Conservation (phyloP, 345 rosid genomes). For the Salix viminalis region DNA sequence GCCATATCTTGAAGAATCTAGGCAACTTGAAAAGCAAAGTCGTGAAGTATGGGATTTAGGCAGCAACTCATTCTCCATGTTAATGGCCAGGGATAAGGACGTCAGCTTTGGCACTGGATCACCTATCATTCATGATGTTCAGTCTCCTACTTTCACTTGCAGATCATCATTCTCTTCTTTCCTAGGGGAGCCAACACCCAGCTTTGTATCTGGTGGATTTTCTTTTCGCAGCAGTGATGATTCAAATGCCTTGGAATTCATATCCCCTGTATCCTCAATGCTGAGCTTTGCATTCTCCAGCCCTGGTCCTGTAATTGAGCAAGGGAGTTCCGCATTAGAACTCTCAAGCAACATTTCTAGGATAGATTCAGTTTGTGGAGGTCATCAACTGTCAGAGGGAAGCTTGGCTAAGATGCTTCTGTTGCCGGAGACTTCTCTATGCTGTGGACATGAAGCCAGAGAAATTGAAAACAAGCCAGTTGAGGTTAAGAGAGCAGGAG, state of each 20-base stretch:
- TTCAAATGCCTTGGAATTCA: slow-evolving; percentile 32
- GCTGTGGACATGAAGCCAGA: slow-evolving; percentile 22
- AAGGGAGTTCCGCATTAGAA: slow-evolving; percentile 16
- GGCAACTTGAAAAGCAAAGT: slow-evolving; percentile 15
- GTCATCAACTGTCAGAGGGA: slow-evolving; percentile 33
- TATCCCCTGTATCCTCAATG: slow-evolving; percentile 44
- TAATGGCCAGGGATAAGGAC: slow-evolving; percentile 46
- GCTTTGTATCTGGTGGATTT: slow-evolving; percentile 35
- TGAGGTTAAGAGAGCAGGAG: slow-evolving; percentile 36
- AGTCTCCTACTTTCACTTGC: slow-evolving; percentile 40
- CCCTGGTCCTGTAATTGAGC: slow-evolving; percentile 28
- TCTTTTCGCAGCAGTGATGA: slow-evolving; percentile 32
- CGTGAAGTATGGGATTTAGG: slow-evolving; percentile 32
- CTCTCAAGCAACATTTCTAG: slow-evolving; percentile 10
- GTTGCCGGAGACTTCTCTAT: slow-evolving; percentile 24
- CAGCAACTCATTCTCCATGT: slow-evolving; percentile 31
- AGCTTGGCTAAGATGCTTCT: slow-evolving; percentile 24
- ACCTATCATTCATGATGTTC: slow-evolving; percentile 27
- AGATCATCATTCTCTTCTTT: slow-evolving; percentile 49
- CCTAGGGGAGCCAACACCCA: slow-evolving; percentile 35
- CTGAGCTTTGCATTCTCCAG: slow-evolving; percentile 61
- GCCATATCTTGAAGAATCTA: slow-evolving; percentile 7
- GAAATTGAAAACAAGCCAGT: slow-evolving; percentile 26
- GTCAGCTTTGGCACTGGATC: slow-evolving; percentile 55
- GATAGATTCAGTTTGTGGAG: slow-evolving; percentile 23